Conservation (phyloP, 345 rosid species). For the Populus deltoides region DNA sequence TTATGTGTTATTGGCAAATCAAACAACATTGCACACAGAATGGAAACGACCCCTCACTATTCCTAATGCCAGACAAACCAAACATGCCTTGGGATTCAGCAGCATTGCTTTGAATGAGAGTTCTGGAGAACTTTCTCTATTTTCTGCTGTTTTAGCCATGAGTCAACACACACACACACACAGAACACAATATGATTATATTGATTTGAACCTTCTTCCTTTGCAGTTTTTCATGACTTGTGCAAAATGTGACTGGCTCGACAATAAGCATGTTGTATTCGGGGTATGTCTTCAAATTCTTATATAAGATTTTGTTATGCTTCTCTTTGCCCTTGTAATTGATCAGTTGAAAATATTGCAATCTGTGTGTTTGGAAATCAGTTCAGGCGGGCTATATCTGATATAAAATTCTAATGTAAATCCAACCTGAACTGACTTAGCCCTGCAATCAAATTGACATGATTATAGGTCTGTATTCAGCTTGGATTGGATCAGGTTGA, state of each 20-base stretch:
- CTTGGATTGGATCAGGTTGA: too few relatives aligned
- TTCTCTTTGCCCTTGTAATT: neutral
- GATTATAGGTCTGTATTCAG: too few relatives aligned
- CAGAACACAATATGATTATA: neutral
- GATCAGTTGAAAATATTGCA: neutral
- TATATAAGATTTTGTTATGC: neutral
- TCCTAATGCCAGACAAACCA: neutral
- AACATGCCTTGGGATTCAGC: neutral
- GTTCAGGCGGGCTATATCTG: neutral
- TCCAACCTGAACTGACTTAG: neutral
- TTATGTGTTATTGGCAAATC: neutral
- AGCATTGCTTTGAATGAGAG: neutral
- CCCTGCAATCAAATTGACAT: neutral
- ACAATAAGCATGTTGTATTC: conserved; percentile 90
- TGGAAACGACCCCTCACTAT: neutral
- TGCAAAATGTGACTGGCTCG: conserved; percentile 98
- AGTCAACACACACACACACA: neutral
- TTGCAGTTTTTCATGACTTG: conserved; percentile 94
- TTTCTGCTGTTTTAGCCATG: neutral
- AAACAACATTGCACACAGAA: neutral
- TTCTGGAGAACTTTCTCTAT: neutral
- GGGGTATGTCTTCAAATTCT: conserved; percentile 62
- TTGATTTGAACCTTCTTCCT: neutral
- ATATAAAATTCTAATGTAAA: neutral
- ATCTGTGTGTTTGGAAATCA: neutral